phyloP scores from a whole-genome alignment of 257 asterid species.

The Plantago major region DNA sequence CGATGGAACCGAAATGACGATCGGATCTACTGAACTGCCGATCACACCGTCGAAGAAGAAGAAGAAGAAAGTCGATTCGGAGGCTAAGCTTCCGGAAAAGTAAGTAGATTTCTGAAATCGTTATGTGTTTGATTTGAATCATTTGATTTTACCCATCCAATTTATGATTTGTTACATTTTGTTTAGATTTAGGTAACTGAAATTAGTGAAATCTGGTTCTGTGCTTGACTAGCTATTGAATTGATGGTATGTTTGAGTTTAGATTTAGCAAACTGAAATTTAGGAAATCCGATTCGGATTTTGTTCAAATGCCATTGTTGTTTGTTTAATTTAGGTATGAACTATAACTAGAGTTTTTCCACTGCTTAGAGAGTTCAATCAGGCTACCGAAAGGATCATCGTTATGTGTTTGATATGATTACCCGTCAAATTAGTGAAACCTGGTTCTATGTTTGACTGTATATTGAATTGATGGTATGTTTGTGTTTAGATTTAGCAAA shows the following conservation, averaged over 20 bases:
- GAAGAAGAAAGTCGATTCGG: slow-evolving; percentile 16
- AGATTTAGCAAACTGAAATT: not conserved
- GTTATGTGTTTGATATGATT: no score
- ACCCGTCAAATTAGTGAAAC: not conserved
- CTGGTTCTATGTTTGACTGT: not conserved
- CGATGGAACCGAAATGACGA: slow-evolving; percentile 18
- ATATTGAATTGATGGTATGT: not conserved
- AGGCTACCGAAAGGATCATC: no score
- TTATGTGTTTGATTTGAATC: not conserved
- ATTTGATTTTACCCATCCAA: no score
- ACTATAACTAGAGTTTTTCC: no score
- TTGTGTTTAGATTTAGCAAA: not conserved
- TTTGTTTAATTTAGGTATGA: no score
- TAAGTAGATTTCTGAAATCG: slow-evolving; percentile 20
- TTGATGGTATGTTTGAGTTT: not conserved
- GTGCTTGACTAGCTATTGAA: not conserved
- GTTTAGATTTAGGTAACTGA: not conserved
- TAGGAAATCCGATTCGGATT: no score
- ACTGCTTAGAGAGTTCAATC: no score
- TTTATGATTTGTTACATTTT: no score
- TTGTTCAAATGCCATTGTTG: no score
- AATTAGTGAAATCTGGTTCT: not conserved
- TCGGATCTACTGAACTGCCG: slow-evolving; percentile 20
- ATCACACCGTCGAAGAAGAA: slow-evolving; percentile 28
- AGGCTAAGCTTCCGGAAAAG: slow-evolving; percentile 63